Base-by-base conservation (phyloP, 2,329 filamentous ascomycete genomes). In the Aspergillus flavus region DNA sequence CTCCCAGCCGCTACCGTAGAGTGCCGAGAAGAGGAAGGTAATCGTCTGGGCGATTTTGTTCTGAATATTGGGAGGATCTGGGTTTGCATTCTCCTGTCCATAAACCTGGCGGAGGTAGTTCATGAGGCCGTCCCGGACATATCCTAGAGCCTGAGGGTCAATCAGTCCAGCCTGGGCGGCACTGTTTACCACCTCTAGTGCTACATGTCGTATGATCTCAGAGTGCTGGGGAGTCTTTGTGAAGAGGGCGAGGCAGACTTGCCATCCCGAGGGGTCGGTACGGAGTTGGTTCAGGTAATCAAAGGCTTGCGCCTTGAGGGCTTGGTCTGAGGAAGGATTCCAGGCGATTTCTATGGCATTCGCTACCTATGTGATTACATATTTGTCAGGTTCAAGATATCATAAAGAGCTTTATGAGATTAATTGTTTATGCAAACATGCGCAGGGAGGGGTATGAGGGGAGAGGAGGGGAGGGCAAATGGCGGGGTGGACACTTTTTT, bases 41-140 rank as follows among this genome's bases (percentile, higher is more conserved):
- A 99, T 82, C 14, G 94, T 97, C 81, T 99, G 95, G 53, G 94
- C 94, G 69, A 99, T 87, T 81, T 99, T 99, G 82, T 98, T 99
- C 80, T 98, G 94, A 50, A 99, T 89, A 68, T 87, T 86, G 28
- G 87, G 78, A 10, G 89, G 87, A 76, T 99, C 95, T 66, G 89
- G 80, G 58, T 83, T 79, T 63, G 84, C 82, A 39, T 82, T 82
- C 26, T 80, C 79, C 45, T 84, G 82, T 59, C 88, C 86, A 77
- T 97, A 98, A 56, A 86, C 88, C 71, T 90, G 87, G 68, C 87
- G 87, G 64, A 95, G 85, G 78, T 98, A 97, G 70, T 87, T 86
- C 80, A 97, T 84, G 68, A 99, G 82, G 52, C 88, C 91, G 70
- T 95, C 89, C 77, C 92, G 93, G 71, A 98, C 87, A 74, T 90